Percentiles rank a stretch among this genome's conserved stretches.
Conservation (phyloP, 495 filamentous ascomycete species). For the Pyrenopolyporus hunteri region DNA sequence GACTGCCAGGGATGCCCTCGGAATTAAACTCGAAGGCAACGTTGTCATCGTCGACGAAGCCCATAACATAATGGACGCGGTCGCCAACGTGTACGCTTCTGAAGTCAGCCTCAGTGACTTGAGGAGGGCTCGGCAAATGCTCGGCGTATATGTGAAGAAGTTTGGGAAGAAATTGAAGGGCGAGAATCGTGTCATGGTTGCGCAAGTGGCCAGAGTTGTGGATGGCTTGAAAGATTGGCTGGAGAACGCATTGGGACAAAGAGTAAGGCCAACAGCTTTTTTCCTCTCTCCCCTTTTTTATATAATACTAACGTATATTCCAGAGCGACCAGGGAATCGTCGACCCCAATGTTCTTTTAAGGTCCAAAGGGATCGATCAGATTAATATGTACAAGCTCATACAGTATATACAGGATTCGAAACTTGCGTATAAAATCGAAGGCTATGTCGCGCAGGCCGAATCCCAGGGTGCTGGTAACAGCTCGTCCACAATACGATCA, state of each 20-base stretch:
- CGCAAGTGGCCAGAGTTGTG: conserved; percentile 80
- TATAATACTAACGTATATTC: neutral
- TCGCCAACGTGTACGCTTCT: conserved; percentile 84
- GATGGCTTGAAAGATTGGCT: conserved; percentile 76
- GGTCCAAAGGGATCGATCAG: conserved; percentile 89
- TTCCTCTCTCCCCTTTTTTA: neutral
- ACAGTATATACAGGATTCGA: conserved; percentile 87
- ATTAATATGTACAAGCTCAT: conserved; percentile 91
- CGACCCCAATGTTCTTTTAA: conserved; percentile 69
- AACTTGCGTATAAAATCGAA: conserved; percentile 93
- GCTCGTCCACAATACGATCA: conserved; percentile 43
- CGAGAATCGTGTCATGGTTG: conserved; percentile 90
- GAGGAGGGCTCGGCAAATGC: conserved; percentile 69
- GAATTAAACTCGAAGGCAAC: conserved; percentile 83
- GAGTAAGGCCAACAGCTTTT: conserved; percentile 42
- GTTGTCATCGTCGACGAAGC: conserved; percentile 95
- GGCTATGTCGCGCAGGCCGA: conserved; percentile 73
- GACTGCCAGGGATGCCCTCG: conserved; percentile 85
- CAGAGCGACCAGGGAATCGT: conserved; percentile 63
- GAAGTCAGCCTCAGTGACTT: conserved; percentile 76
- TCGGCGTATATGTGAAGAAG: conserved; percentile 82
- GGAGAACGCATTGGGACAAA: conserved; percentile 50
- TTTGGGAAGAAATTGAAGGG: conserved; percentile 89
- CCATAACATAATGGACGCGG: conserved; percentile 96
- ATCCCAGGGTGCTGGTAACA: conserved; percentile 44